Conservation (phyloP, 306 rosid species). For the Dalbergia cultrata region DNA sequence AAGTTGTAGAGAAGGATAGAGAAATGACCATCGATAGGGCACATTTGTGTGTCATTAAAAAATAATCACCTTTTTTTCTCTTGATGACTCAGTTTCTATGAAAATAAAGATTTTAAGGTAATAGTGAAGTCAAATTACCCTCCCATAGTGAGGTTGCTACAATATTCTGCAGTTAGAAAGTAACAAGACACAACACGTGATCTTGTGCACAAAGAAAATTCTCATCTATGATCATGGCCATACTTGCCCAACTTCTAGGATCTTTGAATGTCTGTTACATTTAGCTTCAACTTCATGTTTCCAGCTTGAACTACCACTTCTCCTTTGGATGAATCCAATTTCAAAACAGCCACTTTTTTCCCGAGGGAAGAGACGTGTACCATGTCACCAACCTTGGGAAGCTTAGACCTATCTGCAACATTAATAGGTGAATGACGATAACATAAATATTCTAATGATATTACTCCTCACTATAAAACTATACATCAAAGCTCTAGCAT, state of each 20-base stretch:
- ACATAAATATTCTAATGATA: conserved; percentile 10
- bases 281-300: conserved; percentile 82
- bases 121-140: not conserved
- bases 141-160: conserved; percentile 13
- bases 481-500: conserved; percentile 17
- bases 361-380: conserved; percentile 83
- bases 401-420: conserved; percentile 65
- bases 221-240: conserved; percentile 34
- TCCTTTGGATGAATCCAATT: conserved; percentile 74
- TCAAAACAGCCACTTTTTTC: conserved; percentile 66
- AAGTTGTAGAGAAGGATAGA: not conserved
- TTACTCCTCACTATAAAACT: conserved; percentile 10
- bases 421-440: conserved; percentile 43
- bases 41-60: not conserved
- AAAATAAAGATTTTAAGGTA: not conserved
- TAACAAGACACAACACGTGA: not conserved
- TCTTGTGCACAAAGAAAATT: conserved; percentile 2
- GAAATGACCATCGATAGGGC: no score
- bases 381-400: conserved; percentile 79
- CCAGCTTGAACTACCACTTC: conserved; percentile 90
- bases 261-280: conserved; percentile 65
- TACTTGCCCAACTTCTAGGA: conserved; percentile 46
- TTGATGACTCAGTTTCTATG: conserved; percentile 21
- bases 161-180: conserved; percentile 27
- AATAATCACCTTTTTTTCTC: not conserved